Evolutionary conservation across 106 monocot species (phyloP).

Genomic region (Dioscorea dumetorum): DNA sequence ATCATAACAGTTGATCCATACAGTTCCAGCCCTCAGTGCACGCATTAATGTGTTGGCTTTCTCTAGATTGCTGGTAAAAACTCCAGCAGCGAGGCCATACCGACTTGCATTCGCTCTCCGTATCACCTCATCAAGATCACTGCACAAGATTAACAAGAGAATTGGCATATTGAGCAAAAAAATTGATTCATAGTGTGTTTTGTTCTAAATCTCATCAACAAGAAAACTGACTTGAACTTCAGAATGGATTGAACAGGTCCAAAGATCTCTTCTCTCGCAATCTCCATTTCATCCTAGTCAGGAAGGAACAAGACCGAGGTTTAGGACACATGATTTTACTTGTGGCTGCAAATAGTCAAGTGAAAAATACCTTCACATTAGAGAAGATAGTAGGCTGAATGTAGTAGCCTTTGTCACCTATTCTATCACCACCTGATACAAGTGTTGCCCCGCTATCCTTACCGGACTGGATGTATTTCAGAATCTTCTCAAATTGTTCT

Average conservation of each 20-base stretch:
- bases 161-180: background rate
- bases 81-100: constrained; percentile 83
- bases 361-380: constrained; percentile 59
- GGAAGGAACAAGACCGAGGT: background rate
- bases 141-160: background rate
- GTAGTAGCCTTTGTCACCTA: constrained; percentile 69
- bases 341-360: background rate
- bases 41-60: constrained; percentile 78
- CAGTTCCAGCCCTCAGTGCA: constrained; percentile 51
- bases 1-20: constrained; percentile 89
- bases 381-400: constrained; percentile 84
- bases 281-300: constrained; percentile 67
- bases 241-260: constrained; percentile 91
- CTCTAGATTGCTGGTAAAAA: constrained; percentile 69
- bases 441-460: constrained; percentile 69
- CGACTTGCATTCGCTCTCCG: constrained; percentile 46
- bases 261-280: constrained; percentile 88
- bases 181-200: background rate
- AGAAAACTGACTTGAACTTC: constrained; percentile 74
- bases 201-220: background rate
- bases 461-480: constrained; percentile 62
- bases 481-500: constrained; percentile 73
- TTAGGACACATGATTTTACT: no score
- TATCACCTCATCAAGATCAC: constrained; percentile 86
- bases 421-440: constrained; percentile 64